Base-by-base conservation (phyloP, 257 asterid genomes). In the Parsonsia alboflavescens region DNA sequence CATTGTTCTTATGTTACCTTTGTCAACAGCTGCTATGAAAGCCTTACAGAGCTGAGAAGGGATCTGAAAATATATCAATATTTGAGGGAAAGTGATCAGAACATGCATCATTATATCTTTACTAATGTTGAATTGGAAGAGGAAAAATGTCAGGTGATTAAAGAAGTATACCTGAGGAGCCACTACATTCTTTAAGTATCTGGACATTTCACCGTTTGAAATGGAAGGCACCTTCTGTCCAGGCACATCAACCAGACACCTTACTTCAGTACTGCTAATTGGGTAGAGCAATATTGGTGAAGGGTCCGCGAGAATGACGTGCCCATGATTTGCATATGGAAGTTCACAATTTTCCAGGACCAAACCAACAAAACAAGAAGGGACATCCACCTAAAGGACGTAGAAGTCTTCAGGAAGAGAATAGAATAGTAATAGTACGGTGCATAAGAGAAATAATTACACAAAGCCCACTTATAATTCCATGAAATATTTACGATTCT, bases 151-250 rank as follows among this genome's bases (percentile, higher is more conserved):
- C 56, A 45, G 30, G 15, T 67, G 36, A 41, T 64, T 7, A 21
- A 9, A 44, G 16, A 44, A 69, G 3, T 46, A 33, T 33, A 81
- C 84, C 86, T 83, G 84, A 54, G 82, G 77, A 61, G 82, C 86
- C 46, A 83, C 82, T 65, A 28, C 70, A 5, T 80, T 68, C 81
- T 53, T 83, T 19, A 83, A 48, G 42, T 80, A 83, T 46, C 72
- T 65, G 19, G 82, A 76, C 78, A 83, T 57, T 74, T 83, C 79
- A 11, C 86, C 86, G 53, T 71, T 80, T 17, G 82, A 72, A 53
- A 83, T 50, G 76, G 86, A 83, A 58, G 86, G 86, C 58, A 80
- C 78, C 74, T 80, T 77, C 39, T 75, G 78, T 9, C 86, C 86
- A 7, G 86, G 86, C 6, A 83, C 73, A 49, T 83, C 86, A 45